Evolutionary conservation across 2,329 filamentous ascomycete genomes (phyloP).

Genomic region (Aureobasidium subglaciale): DNA sequence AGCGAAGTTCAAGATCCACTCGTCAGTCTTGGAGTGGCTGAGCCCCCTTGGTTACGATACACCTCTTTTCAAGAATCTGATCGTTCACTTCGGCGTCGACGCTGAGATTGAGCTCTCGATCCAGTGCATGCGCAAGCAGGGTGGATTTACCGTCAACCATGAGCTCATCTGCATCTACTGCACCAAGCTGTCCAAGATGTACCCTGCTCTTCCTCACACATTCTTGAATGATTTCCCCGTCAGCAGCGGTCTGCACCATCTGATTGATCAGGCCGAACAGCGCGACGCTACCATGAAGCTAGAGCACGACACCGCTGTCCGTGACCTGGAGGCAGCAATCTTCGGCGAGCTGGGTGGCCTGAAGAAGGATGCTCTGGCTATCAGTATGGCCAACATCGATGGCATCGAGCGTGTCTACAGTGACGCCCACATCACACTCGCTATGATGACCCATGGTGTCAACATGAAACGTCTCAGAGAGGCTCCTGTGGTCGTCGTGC

Average conservation of each 20-base stretch:
- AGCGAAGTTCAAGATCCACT: neutral
- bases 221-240: neutral
- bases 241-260: neutral
- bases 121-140: neutral
- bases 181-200: neutral
- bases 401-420: neutral
- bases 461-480: neutral
- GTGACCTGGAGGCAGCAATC: neutral
- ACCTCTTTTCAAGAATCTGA: slow-evolving; percentile 4
- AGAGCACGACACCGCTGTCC: neutral
- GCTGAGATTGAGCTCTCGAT: neutral
- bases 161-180: neutral
- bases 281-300: neutral
- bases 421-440: neutral
- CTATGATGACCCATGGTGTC: neutral
- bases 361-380: neutral
- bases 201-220: neutral
- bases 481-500: neutral
- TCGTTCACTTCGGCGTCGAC: neutral
- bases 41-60: neutral
- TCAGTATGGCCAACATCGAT: slow-evolving; percentile 1
- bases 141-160: neutral
- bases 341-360: neutral
- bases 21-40: neutral
- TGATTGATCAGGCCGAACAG: neutral